Conservation (phyloP, 345 rosid genomes). For the Acer negundo region DNA sequence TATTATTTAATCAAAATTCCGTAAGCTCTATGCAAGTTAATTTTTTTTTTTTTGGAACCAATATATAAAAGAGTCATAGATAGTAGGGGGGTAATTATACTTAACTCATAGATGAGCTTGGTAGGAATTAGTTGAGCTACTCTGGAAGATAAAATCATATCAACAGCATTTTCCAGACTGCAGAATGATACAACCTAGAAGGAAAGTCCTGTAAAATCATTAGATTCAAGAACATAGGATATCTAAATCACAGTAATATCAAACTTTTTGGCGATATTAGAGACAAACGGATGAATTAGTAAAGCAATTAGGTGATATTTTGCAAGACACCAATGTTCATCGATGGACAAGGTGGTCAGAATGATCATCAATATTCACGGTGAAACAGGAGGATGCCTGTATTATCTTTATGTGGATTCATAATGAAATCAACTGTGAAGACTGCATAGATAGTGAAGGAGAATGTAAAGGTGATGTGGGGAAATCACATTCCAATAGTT, state of each 20-base stretch:
- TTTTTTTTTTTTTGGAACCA: too few relatives aligned
- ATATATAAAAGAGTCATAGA: too few relatives aligned
- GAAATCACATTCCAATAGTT: too few relatives aligned
- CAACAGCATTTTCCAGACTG: background rate
- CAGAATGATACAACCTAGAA: background rate
- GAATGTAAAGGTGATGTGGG: too few relatives aligned
- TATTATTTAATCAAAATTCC: background rate
- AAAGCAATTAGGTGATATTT: background rate
- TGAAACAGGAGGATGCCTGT: background rate
- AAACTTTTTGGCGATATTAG: background rate
- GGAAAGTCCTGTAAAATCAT: background rate
- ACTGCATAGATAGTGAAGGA: too few relatives aligned
- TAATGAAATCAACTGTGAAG: too few relatives aligned
- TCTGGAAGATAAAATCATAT: too few relatives aligned
- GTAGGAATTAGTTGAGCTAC: too few relatives aligned
- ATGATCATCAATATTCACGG: background rate
- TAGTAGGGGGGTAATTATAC: too few relatives aligned
- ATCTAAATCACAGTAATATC: background rate
- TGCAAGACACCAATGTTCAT: background rate
- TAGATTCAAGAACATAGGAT: background rate
- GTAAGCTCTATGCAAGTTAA: background rate
- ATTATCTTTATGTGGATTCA: background rate
- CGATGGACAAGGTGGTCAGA: background rate
- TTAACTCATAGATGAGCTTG: too few relatives aligned
- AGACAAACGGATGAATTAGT: background rate